A percentile compares a stretch with the other conserved stretches of the same genome.
These are phyloP conservation scores for Morella rubra DNA, from an alignment of 306 rosid genomes.

Conservation along the genomic window DNA sequence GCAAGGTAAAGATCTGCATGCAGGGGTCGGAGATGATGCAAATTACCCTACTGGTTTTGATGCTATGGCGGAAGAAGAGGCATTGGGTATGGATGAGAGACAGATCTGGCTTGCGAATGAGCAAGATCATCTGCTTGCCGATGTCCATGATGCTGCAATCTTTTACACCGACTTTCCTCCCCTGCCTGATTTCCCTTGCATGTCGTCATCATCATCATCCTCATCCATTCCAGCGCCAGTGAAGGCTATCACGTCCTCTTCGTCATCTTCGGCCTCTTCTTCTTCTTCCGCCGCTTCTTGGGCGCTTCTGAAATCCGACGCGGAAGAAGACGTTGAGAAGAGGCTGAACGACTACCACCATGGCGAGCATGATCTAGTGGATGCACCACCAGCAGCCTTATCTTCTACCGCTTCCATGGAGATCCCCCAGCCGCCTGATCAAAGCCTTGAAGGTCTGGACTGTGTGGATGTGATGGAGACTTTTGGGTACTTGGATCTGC, in stretches of 20 bases:
- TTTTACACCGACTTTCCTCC: slow-evolving; percentile 81
- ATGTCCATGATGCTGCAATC: slow-evolving; percentile 47
- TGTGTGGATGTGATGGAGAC: slow-evolving; percentile 69
- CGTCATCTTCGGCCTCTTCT: slow-evolving; percentile 54
- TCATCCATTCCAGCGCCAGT: slow-evolving; percentile 50
- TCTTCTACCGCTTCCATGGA: slow-evolving; percentile 73
- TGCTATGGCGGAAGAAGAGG: slow-evolving; percentile 27
- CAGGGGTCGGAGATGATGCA: slow-evolving; percentile 30
- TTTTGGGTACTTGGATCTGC: slow-evolving; percentile 79
- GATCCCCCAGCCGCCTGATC: slow-evolving; percentile 35
- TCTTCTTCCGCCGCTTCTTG: slow-evolving; percentile 71
- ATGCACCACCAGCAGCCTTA: slow-evolving; percentile 29
- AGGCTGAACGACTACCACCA: background rate
- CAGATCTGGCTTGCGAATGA: slow-evolving; percentile 58
- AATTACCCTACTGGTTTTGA: slow-evolving; percentile 28
- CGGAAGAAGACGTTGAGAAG: slow-evolving; percentile 41
- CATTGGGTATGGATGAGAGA: slow-evolving; percentile 33
- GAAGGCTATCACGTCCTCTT: slow-evolving; percentile 41
- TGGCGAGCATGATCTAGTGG: slow-evolving; percentile 20
- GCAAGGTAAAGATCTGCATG: slow-evolving; percentile 60
- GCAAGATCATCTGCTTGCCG: slow-evolving; percentile 40
- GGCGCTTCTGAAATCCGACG: slow-evolving; percentile 63
- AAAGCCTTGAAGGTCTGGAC: slow-evolving; percentile 16
- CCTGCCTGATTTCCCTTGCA: slow-evolving; percentile 84
- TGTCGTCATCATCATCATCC: slow-evolving; percentile 83